These are phyloP conservation scores for Pontederia paniculata DNA, from an alignment of 176 grass and related monocot genomes.

Conservation along the genomic window DNA sequence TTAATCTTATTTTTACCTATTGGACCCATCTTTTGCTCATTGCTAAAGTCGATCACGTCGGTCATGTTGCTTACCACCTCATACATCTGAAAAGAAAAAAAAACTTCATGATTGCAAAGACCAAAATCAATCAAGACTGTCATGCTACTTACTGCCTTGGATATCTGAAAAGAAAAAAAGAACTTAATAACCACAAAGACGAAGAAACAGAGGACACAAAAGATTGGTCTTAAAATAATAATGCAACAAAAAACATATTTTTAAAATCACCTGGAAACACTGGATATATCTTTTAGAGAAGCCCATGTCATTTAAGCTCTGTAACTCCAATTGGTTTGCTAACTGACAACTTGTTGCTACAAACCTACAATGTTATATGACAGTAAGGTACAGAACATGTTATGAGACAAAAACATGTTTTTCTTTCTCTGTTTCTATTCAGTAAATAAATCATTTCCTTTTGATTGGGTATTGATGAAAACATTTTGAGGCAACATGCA, in stretches of 20 bases:
- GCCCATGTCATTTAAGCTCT: slow-evolving; percentile 74
- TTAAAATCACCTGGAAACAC: slow-evolving; percentile 59
- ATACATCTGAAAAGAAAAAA: slow-evolving; percentile 43
- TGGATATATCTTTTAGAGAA: slow-evolving; percentile 94
- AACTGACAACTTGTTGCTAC: slow-evolving; percentile 51
- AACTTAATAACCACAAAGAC: too few species aligned
- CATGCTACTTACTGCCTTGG: slow-evolving; percentile 91
- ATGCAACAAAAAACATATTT: background rate
- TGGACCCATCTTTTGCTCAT: slow-evolving; percentile 62
- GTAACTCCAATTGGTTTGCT: slow-evolving; percentile 63
- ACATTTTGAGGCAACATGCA: too few species aligned
- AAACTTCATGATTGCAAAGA: background rate
- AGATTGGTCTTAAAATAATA: background rate
- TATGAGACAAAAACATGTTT: too few species aligned
- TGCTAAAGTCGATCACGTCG: slow-evolving; percentile 67
- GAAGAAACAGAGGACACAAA: too few species aligned
- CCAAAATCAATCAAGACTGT: slow-evolving; percentile 79
- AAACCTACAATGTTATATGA: slow-evolving; percentile 34
- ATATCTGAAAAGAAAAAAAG: slow-evolving; percentile 41
- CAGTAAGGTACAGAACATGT: too few species aligned
- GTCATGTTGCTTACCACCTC: slow-evolving; percentile 97
- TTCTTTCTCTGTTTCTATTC: too few species aligned
- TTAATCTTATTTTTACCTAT: too few species aligned
- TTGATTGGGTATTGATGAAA: too few species aligned
- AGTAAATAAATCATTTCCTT: too few species aligned